Evolutionary conservation across 768 basidiomycete species (phyloP), one percentile per base, ranked within the genome.

Genomic region (Pleurotus salmoneostramineus): DNA sequence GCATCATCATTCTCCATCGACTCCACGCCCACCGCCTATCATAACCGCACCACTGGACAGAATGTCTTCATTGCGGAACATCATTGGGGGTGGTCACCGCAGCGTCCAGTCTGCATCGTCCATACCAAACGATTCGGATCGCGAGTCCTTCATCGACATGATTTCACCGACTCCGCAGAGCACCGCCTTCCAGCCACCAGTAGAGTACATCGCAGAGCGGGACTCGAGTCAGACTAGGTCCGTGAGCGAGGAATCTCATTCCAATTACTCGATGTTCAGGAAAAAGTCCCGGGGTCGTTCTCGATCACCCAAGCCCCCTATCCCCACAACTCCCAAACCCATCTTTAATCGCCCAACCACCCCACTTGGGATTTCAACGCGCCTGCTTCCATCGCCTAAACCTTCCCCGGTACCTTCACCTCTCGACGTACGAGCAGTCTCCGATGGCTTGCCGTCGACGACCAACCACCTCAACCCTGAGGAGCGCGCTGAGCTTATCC

Each of bases 401-500:
- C 43, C 42, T 8, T 55, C 52, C 4, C 52, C 52, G 12, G 17
- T 43, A 8, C 42, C 52, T 50, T 46, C 42, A 4, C 31, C 55
- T 27, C 40, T 40, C 58, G 61, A 61, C 44, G 44, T 60, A 21
- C 36, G 52, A 6, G 35, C 52, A 8, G 34, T n/a, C 15, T 42
- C 27, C 52, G 52, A 55, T 42, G 36, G 31, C 14, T 71, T 81
- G 17, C 87, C 88, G 0, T 82, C 84, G 1, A 88, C 88, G 2
- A 85, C 84, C 4, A 92, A 93, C 70, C 71, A 78, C 61, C 83
- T 91, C 48, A 75, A 76, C 61, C 72, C 83, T 14, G 75, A 78
- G 8, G 84, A 88, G 61, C 89, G 91, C 33, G 81, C 87, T 0
- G 89, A 89, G 50, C 83, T 88, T 57, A 75, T 93, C 34, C 77